These are phyloP conservation scores for Cokeromyces recurvatus DNA, from an alignment of 371 early-diverging fungal species.

Conservation along the genomic window DNA sequence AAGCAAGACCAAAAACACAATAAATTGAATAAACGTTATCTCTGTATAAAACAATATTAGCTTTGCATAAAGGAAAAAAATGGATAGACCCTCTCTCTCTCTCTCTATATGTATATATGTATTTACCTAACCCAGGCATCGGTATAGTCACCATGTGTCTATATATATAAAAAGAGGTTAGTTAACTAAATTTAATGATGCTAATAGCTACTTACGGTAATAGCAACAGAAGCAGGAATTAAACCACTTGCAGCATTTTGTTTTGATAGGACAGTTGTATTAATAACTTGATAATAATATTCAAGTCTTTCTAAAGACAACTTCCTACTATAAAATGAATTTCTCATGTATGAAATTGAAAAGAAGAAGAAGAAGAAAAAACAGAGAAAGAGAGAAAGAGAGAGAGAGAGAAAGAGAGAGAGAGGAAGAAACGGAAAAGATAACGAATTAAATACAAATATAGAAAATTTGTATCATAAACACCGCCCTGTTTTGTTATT, in stretches of 20 bases:
- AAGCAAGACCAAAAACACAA: conserved; percentile 80
- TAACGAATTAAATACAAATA: no score
- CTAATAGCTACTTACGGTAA: conserved; percentile 47
- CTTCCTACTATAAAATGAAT: conserved; percentile 20
- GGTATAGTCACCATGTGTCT: conserved; percentile 77
- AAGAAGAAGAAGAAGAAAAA: conserved; percentile 1
- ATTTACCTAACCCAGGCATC: conserved; percentile 88
- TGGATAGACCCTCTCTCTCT: no score
- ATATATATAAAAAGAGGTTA: background rate
- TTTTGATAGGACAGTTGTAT: conserved; percentile 69
- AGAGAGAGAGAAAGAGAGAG: no score
- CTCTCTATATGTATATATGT: no score
- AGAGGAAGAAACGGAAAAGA: no score
- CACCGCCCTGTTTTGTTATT: no score
- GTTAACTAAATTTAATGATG: background rate
- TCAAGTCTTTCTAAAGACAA: conserved; percentile 57
- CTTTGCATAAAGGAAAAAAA: no score
- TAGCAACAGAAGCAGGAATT: conserved; percentile 87
- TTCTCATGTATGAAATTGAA: conserved; percentile 1
- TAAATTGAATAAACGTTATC: conserved; percentile 94
- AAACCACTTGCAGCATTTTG: conserved; percentile 85
- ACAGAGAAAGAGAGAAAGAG: background rate
- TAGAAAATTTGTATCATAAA: no score
- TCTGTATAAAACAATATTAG: conserved; percentile 30
- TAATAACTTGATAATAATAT: conserved; percentile 70